Evolutionary conservation across 352 stramenopile species (phyloP), one percentile per base, ranked within the genome.

Genomic region (Globisporangium middletonii): DNA sequence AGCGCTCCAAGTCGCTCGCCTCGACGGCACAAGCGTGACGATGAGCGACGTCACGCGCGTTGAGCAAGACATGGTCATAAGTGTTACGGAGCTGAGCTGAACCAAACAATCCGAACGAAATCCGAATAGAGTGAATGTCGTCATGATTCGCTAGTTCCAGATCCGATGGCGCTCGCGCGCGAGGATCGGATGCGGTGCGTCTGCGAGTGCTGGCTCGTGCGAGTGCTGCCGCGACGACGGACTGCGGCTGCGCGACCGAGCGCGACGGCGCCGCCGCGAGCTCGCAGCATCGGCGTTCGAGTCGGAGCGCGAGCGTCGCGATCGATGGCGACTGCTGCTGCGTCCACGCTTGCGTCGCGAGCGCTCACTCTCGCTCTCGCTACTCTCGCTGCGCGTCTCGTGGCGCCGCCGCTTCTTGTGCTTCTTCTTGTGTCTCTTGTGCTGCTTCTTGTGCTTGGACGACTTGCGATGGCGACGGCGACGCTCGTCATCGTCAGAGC

Each of bases 21-120:
- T 89, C 46, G 63, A 83, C 60, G 81, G 79, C 44, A 79, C 79
- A 0, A 64, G 57, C 8, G 53, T 92, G 16, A 58, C 33, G 0
- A n/a, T 66, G 3, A 56, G 74, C 13, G 71, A 89, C 53, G 57
- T 89, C 2, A 64, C 62, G n/a, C 54, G 18, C n/a, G 16, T 38
- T 11, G 59, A 74, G 5, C 11, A 33, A 3, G 55, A 61, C 4
- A 50, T 61, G 46, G 37, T 12, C 0, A 33, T 42, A 6, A 4
- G 12, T 9, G n/a, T 13, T 3, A 51, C 1, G n/a, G 7, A 47
- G 45, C 7, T 11, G 23, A 64, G 26, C 38, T 53, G 23, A 42
- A 35, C 30, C 3, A 35, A 35, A 35, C 30, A 35, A 35, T 35
- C 59, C 16, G 18, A 28, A 35, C 2, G 53, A 26, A 35, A n/a